Evolutionary conservation across 73 alveolate species (phyloP), one percentile per base, ranked within the genome.

Genomic region (Paramecium caudatum): DNA sequence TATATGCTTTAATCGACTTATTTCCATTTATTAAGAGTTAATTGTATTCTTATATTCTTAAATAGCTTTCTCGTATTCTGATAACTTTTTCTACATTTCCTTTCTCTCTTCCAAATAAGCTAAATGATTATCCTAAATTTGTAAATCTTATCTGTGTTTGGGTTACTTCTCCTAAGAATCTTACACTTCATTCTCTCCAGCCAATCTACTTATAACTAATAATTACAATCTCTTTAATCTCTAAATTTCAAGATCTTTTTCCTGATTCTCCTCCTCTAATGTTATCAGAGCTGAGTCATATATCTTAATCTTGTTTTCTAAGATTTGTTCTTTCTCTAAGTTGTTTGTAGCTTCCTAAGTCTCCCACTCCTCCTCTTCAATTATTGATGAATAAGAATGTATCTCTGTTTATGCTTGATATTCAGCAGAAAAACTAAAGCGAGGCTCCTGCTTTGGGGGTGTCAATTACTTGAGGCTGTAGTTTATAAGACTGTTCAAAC

Each of bases 1-100:
- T 55, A 55, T 55, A 55, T 55, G 36, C 30, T 55, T 55, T 55
- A 55, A 55, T 55, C 45, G 80, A 55, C 45, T 55, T 10, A 55
- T 55, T 55, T 55, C 80, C 80, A 55, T 9, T 55, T 17, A 27
- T 23, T 55, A 12, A 7, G 80, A 55, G 30, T 16, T 55, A 27
- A 55, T 55, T 5, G 30, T 0, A 12, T 23, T 21, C n/a, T 16
- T 27, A 27, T 55, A 10, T 27, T 55, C 13, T 0, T 4, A 27
- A 3, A 55, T 55, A 9, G 30, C 3, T 15, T 15, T 25, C 12
- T 55, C 80, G 46, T 43, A 55, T 23, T 55, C 80, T 55, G 8
- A 27, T 43, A 55, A 27, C 16, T 55, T 55, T 8, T 55, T 23
- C 3, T 55, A 21, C 10, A 55, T 37, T 16, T 55, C 80, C 37